Evolutionary conservation across 768 basidiomycete species (phyloP), one percentile per base, ranked within the genome.

Genomic region (Pleurotus citrinopileatus): DNA sequence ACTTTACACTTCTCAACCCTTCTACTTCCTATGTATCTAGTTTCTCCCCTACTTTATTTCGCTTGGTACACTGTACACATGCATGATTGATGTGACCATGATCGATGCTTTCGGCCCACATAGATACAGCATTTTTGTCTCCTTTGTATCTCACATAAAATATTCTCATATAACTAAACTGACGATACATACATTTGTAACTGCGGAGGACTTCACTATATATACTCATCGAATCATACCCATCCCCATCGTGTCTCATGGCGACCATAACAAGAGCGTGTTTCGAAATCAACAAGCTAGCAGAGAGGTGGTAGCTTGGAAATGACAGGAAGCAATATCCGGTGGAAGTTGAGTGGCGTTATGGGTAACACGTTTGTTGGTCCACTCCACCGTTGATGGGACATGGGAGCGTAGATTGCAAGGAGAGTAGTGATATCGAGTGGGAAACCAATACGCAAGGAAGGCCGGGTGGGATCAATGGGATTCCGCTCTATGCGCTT

Each of bases 61-160:
- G 22, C 43, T 25, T 44, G 15, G 40, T 48, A 22, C 23, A 12
- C 28, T 17, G 20, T n/a, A 47, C 26, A 15, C n/a, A 47, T 40
- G 45, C 20, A n/a, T 26, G 45, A 47, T 28, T 47, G 45, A 47
- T 47, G 15, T 17, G 19, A n/a, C 38, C 38, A 40, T 40, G 38
- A 40, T 40, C 20, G 48, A 37, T 37, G 20, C 17, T 51, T 36
- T 37, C 32, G 2, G 10, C 1, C 32, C 32, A 34, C 48, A 36
- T 51, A 51, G 48, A 51, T 51, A 51, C 48, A 51, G 32, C 48
- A 51, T 51, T 9, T 32, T 51, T 37, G 34, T 36, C 22, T 25
- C 23, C 27, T 26, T 51, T 51, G 48, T 51, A 51, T 51, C 28
- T 51, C 37, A 28, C 26, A 15, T 13, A 36, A 17, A 26, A 48